These are phyloP conservation scores for Neonectria ditissima DNA, from an alignment of 2,329 filamentous ascomycete genomes.

Conservation along the genomic window DNA sequence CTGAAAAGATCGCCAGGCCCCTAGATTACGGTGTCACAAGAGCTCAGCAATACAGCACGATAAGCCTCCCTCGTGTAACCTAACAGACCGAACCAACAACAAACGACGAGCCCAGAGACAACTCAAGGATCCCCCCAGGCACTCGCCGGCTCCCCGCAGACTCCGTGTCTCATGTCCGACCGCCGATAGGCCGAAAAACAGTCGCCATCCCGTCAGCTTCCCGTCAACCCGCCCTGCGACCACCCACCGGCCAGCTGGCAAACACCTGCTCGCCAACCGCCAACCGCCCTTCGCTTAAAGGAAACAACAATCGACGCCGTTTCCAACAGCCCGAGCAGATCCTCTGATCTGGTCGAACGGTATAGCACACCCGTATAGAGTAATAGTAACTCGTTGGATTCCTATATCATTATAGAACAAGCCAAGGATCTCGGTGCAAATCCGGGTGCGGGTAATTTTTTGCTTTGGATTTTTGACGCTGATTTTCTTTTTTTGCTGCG, in stretches of 20 bases:
- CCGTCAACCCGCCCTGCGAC: slow-evolving; percentile 25
- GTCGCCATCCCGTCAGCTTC: slow-evolving; percentile 21
- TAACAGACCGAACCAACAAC: background rate
- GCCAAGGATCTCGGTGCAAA: slow-evolving; percentile 54
- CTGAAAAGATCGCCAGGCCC: background rate
- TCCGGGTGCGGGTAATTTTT: slow-evolving; percentile 49
- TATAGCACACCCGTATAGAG: slow-evolving; percentile 49
- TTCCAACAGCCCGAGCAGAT: slow-evolving; percentile 29
- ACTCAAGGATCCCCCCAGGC: background rate
- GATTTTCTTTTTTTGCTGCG: background rate
- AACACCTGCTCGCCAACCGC: slow-evolving; percentile 7
- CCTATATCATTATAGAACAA: slow-evolving; percentile 47
- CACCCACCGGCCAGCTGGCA: slow-evolving; percentile 33
- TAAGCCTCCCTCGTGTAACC: background rate
- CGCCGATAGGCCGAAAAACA: slow-evolving; percentile 3
- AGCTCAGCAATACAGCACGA: background rate
- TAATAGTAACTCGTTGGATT: slow-evolving; percentile 54
- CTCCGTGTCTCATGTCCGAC: background rate
- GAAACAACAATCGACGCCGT: slow-evolving; percentile 10
- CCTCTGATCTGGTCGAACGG: slow-evolving; percentile 38
- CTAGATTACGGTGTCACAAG: background rate
- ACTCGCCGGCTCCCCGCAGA: background rate
- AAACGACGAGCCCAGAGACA: background rate
- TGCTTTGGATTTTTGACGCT: slow-evolving; percentile 21
- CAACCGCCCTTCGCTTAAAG: slow-evolving; percentile 27